Percentiles rank a stretch among this genome's conserved stretches.
Evolutionary conservation across 2,329 filamentous ascomycete genomes (phyloP).

Genomic region (Aureobasidium subglaciale): DNA sequence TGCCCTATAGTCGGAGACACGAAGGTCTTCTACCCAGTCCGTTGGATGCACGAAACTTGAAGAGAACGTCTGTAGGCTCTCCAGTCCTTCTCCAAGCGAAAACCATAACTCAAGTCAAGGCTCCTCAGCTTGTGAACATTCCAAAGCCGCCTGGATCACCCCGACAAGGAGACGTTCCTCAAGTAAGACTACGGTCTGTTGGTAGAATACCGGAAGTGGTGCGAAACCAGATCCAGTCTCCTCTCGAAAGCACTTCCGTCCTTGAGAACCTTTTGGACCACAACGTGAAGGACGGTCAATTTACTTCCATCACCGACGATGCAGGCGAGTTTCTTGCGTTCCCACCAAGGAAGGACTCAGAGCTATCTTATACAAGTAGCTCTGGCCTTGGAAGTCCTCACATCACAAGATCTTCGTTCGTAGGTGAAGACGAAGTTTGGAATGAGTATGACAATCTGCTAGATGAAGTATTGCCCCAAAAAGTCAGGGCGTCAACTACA

Average conservation of each 20-base stretch:
- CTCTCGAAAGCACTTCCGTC: no score
- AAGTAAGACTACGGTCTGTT: slow-evolving; percentile 61
- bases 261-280: not conserved
- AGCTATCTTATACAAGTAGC: slow-evolving; percentile 57
- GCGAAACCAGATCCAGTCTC: slow-evolving; percentile 26
- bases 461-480: slow-evolving; percentile 56
- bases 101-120: slow-evolving; percentile 18
- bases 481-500: slow-evolving; percentile 45
- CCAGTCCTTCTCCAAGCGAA: slow-evolving; percentile 23
- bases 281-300: not conserved
- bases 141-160: slow-evolving; percentile 10
- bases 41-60: slow-evolving; percentile 16
- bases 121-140: slow-evolving; percentile 21
- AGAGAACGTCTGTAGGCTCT: slow-evolving; percentile 22
- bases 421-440: slow-evolving; percentile 78
- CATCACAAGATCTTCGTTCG: slow-evolving; percentile 52
- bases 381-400: slow-evolving; percentile 58
- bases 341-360: slow-evolving; percentile 64
- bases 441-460: slow-evolving; percentile 88
- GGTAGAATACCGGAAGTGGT: slow-evolving; percentile 81
- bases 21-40: slow-evolving; percentile 24
- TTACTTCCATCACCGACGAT: not conserved
- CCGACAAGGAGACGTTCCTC: not conserved
- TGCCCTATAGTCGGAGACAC: slow-evolving; percentile 24
- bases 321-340: slow-evolving; percentile 61